Conservation (phyloP, 257 asterid genomes). For the Scutellaria galericulata region DNA sequence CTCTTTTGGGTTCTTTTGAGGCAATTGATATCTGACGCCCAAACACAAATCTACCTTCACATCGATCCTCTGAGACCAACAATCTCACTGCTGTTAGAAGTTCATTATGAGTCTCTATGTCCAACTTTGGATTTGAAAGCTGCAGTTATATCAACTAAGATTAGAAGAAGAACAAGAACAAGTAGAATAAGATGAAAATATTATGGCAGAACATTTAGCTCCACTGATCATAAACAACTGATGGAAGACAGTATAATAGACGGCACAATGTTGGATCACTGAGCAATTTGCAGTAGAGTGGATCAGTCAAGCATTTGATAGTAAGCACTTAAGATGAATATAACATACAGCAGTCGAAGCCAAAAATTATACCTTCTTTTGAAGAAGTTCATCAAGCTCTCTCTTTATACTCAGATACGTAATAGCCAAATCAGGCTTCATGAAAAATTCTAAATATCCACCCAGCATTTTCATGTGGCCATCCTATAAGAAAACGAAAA, state of each 20-base stretch:
- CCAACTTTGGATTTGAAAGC: constrained; percentile 73
- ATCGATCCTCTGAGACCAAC: constrained; percentile 75
- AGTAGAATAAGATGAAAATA: constrained; percentile 2
- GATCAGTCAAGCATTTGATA: constrained; percentile 27
- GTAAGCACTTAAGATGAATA: constrained; percentile 9
- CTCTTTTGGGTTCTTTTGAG: constrained; percentile 50
- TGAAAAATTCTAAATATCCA: constrained; percentile 90
- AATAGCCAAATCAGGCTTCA: constrained; percentile 71
- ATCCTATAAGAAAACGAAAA: constrained; percentile 53
- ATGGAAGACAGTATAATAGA: constrained; percentile 9
- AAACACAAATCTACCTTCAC: constrained; percentile 89
- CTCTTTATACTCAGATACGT: constrained; percentile 66
- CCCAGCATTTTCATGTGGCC: constrained; percentile 93
- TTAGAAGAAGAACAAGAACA: constrained; percentile 24
- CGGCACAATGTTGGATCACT: neutral
- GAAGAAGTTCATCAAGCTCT: constrained; percentile 82
- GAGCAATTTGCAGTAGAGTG: constrained; percentile 4
- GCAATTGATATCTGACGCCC: constrained; percentile 58
- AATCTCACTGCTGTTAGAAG: constrained; percentile 79
- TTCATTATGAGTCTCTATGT: constrained; percentile 53
- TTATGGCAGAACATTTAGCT: neutral
- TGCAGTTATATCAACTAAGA: constrained; percentile 49
- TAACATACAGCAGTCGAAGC: neutral
- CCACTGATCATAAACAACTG: neutral
- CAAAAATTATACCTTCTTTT: constrained; percentile 59